Conservation (phyloP, 106 monocot species). For the Platanthera guangdongensis region DNA sequence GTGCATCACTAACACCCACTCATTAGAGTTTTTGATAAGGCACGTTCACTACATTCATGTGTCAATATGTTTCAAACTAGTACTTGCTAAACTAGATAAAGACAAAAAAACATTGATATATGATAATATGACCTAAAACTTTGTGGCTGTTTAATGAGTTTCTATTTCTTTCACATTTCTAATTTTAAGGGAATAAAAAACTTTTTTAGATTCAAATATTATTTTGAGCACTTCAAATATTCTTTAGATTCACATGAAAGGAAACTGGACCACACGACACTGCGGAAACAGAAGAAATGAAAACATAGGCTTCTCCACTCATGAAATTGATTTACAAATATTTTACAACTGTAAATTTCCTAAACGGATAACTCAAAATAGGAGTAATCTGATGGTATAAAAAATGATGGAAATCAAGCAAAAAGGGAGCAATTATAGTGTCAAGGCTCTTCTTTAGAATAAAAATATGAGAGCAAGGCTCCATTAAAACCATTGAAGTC, state of each 20-base stretch:
- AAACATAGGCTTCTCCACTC: background rate
- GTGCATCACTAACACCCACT: too few relatives aligned
- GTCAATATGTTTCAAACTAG: background rate
- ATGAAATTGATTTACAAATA: background rate
- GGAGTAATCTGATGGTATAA: background rate
- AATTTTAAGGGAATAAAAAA: background rate
- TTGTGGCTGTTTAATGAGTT: background rate
- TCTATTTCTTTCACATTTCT: background rate
- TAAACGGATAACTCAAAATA: background rate
- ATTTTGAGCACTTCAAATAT: background rate
- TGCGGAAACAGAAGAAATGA: background rate
- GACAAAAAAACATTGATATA: background rate
- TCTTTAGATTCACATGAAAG: background rate
- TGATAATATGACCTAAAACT: background rate
- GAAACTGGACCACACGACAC: background rate
- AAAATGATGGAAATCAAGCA: background rate
- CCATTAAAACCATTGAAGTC: background rate
- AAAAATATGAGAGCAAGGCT: background rate
- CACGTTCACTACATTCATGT: too few relatives aligned
- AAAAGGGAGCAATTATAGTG: background rate
- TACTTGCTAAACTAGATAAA: background rate
- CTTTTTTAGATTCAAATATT: background rate
- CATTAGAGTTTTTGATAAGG: too few relatives aligned
- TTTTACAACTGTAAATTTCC: background rate
- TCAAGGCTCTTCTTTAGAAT: background rate